These are phyloP conservation scores for Xylaria sp. DNA, from an alignment of 2,329 filamentous ascomycete genomes.

Conservation along the genomic window DNA sequence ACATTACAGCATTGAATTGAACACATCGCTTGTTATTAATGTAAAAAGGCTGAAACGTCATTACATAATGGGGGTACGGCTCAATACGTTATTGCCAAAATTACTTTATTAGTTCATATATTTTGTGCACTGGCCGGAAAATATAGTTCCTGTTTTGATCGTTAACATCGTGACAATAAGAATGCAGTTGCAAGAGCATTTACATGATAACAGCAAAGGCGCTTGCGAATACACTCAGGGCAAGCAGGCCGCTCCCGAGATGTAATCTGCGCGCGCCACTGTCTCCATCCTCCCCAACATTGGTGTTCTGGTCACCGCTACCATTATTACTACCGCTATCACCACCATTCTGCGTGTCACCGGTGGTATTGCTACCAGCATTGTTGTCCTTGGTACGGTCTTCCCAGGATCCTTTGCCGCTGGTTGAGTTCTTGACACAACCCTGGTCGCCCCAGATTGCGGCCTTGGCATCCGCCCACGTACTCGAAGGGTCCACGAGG, in stretches of 20 bases:
- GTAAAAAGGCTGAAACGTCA: too few species aligned
- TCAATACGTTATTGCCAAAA: too few species aligned
- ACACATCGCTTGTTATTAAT: too few species aligned
- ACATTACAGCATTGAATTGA: too few species aligned
- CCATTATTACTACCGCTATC: neutral
- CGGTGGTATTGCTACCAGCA: neutral
- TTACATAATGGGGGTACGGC: too few species aligned
- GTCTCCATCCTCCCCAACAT: neutral
- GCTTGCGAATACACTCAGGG: neutral
- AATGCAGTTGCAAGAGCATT: neutral
- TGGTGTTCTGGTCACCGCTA: neutral
- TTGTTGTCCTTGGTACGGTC: neutral
- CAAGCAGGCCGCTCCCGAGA: neutral
- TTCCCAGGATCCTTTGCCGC: neutral
- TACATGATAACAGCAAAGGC: neutral
- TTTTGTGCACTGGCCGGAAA: too few species aligned
- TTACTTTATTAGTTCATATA: too few species aligned
- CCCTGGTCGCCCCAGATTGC: conserved; percentile 44
- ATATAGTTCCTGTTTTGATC: too few species aligned
- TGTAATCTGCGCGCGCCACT: conserved; percentile 5
- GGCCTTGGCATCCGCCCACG: conserved; percentile 49
- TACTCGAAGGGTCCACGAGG: conserved; percentile 46
- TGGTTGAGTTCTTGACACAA: conserved; percentile 41
- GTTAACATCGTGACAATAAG: neutral
- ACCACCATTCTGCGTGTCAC: neutral